Evolutionary conservation across 2,329 filamentous ascomycete species (phyloP), one percentile per base, ranked within the genome.

Genomic region (Blastomyces silverae): DNA sequence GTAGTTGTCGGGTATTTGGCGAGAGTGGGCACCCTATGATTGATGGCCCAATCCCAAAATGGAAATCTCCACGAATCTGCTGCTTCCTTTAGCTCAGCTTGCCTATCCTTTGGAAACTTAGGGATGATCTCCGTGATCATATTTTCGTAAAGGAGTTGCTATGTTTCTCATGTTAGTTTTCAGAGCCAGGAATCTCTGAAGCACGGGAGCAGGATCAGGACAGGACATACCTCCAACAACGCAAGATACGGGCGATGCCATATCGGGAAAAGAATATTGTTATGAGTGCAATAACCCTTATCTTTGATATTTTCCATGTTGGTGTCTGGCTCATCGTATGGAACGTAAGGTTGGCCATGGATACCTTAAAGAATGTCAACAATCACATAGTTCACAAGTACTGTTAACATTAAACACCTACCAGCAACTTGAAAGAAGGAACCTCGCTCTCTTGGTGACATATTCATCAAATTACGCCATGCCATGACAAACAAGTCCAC

Each of bases 241-340:
- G 83, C 79, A 64, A 94, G 79, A 74, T 93, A 95, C 0, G 90
- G 89, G 57, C 91, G 84, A 79, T 96, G 91, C 91, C 91, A 95
- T 55, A 87, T 84, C 34, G 88, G 85, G 73, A 96, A 94, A 17
- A 94, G 79, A 61, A 88, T 85, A 4, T 88, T 89, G 46, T 82
- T 84, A 76, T 96, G 91, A 20, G 85, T 85, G 74, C 91, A 95
- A 74, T 92, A 95, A 7, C 59, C 59, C 59, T 61, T 61, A 13
- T 34, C 28, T 61, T 61, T 34, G 61, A 31, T 34, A 17, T 56
- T 50, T 37, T 44, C 48, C 58, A 90, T 90, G n/a, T 80, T 62
- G 78, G 2, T 83, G 84, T 5, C 69, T 0, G 78, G 82, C 34
- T 76, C 79, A 71, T 86, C 82, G 84, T 85, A 88, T 1, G 80